A percentile compares a stretch with the other conserved stretches of the same genome.
Conservation (phyloP, 768 basidiomycete genomes). For the Trichaptum fuscoviolaceum region DNA sequence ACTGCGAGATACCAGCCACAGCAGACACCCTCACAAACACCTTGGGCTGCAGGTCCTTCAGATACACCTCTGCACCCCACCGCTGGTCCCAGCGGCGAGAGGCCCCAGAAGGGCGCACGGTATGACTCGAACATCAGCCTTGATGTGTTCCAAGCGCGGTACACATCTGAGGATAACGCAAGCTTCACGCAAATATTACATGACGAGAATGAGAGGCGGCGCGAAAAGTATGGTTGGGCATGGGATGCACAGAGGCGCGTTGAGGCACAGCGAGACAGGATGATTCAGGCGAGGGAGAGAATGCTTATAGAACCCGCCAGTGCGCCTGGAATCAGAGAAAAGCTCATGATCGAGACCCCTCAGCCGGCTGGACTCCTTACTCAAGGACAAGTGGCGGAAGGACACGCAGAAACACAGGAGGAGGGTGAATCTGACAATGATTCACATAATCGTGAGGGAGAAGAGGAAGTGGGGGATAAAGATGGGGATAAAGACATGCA, state of each 20-base stretch:
- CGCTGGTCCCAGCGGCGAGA: constrained; percentile 33
- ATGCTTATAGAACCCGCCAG: constrained; percentile 67
- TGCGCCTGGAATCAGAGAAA: constrained; percentile 61
- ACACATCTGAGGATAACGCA: constrained; percentile 96
- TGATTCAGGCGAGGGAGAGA: constrained; percentile 63
- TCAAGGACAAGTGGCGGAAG: constrained; percentile 18
- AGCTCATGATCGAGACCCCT: constrained; percentile 57
- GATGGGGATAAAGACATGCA: constrained; percentile 24
- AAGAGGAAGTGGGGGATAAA: constrained; percentile 22
- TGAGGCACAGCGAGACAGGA: constrained; percentile 56
- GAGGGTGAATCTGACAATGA: constrained; percentile 21
- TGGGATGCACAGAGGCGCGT: constrained; percentile 88
- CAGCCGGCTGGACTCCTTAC: constrained; percentile 50
- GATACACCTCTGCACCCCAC: constrained; percentile 60
- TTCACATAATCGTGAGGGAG: constrained; percentile 18
- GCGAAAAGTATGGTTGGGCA: constrained; percentile 86
- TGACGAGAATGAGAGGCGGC: constrained; percentile 78
- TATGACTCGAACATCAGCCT: constrained; percentile 62
- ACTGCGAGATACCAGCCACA: constrained; percentile 26
- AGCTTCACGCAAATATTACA: constrained; percentile 92
- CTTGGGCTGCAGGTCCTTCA: constrained; percentile 49
- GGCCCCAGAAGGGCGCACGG: constrained; percentile 49
- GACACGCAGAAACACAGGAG: constrained; percentile 23
- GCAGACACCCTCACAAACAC: constrained; percentile 58
- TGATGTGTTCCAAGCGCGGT: constrained; percentile 84